Evolutionary conservation across 192 early-diverging fungal genomes (phyloP).

Genomic region (Umbelopsis sp.): DNA sequence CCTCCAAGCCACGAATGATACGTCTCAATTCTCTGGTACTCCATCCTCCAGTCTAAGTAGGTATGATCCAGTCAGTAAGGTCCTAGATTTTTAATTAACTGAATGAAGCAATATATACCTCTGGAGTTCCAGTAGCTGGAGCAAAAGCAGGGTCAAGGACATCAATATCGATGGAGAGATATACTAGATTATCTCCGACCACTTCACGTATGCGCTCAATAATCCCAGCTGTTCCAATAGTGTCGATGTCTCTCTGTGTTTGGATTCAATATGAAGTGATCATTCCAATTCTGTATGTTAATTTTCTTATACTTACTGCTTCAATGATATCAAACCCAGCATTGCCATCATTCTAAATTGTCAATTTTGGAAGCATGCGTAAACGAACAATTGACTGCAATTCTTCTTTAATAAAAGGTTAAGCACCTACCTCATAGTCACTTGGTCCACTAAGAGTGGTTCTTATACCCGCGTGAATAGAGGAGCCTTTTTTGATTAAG

Average conservation of each 20-base stretch:
- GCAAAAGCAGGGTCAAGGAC: constrained; percentile 41
- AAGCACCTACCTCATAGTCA: constrained; percentile 20
- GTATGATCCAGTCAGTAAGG: constrained; percentile 5
- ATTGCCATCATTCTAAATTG: constrained; percentile 26
- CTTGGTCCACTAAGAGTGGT: constrained; percentile 28
- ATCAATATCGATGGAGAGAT: constrained; percentile 42
- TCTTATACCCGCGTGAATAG: constrained; percentile 35
- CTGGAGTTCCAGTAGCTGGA: constrained; percentile 17
- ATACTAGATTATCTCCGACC: constrained; percentile 30
- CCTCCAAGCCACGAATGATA: constrained; percentile 39
- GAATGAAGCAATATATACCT: constrained; percentile 3
- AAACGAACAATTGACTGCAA: too few species aligned
- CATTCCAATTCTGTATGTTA: too few species aligned
- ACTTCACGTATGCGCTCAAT: constrained; percentile 34
- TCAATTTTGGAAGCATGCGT: background rate
- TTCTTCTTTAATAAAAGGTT: background rate
- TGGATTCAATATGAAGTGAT: too few species aligned
- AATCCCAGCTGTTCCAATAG: constrained; percentile 34
- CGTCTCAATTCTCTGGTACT: constrained; percentile 30
- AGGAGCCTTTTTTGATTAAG: constrained; percentile 30
- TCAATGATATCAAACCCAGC: constrained; percentile 37
- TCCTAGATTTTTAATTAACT: background rate
- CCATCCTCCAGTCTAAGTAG: constrained; percentile 39
- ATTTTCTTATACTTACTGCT: constrained; percentile 9
- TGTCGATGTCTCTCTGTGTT: constrained; percentile 29